Conservation (phyloP, 2,329 filamentous ascomycete genomes). For the Aspergillus sp. region DNA sequence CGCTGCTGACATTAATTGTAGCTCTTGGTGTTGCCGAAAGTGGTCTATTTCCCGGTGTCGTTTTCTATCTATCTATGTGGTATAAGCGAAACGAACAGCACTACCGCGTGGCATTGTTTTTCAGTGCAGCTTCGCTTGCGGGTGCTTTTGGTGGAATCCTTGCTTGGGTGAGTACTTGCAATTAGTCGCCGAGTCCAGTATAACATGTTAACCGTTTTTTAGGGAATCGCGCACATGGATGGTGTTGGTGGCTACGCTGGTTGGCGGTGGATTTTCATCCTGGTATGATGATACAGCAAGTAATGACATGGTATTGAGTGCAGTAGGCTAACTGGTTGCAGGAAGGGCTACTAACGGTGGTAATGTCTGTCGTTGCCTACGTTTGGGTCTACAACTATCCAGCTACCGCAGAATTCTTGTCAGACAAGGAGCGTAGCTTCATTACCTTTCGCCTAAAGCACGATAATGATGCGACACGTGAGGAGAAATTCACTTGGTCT, state of each 20-base stretch:
- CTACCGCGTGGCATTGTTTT: slow-evolving; percentile 61
- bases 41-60: slow-evolving; percentile 55
- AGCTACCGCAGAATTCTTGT: slow-evolving; percentile 41
- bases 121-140: slow-evolving; percentile 57
- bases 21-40: slow-evolving; percentile 54
- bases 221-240: slow-evolving; percentile 50
- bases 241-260: slow-evolving; percentile 49
- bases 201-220: slow-evolving; percentile 16
- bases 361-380: slow-evolving; percentile 42
- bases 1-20: slow-evolving; percentile 2
- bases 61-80: slow-evolving; percentile 63
- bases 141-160: slow-evolving; percentile 63
- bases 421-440: slow-evolving; percentile 54
- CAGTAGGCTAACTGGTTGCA: slow-evolving; percentile 30
- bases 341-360: slow-evolving; percentile 69
- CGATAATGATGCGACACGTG: slow-evolving; percentile 68
- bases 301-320: not conserved
- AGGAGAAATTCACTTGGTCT: slow-evolving; percentile 68
- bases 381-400: slow-evolving; percentile 46
- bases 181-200: not conserved
- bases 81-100: slow-evolving; percentile 61
- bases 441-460: slow-evolving; percentile 63
- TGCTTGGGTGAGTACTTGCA: slow-evolving; percentile 42
- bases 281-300: slow-evolving; percentile 34
- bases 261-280: slow-evolving; percentile 67